phyloP scores from a whole-genome alignment of 1,284 basidiomycete genomes.

The Fomes fomentarius region DNA sequence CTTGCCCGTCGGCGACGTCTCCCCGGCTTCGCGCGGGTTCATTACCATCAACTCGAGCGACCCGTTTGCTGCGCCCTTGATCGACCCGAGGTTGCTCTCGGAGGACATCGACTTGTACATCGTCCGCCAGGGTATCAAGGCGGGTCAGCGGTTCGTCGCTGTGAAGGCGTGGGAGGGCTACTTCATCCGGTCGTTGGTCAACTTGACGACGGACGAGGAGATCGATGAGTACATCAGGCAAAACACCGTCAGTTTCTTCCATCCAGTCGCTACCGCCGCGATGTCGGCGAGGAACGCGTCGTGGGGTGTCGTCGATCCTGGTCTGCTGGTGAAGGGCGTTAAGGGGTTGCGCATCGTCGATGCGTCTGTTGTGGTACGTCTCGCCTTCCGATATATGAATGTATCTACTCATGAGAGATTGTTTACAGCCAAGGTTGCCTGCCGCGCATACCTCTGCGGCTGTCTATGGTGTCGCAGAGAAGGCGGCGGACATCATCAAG shows the following conservation, averaged over 20 bases:
- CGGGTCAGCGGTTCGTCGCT: conserved; percentile 33
- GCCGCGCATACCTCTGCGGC: conserved; percentile 3
- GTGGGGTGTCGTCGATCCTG: conserved; percentile 24
- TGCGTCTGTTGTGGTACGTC: background rate
- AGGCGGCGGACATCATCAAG: conserved; percentile 5
- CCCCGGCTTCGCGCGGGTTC: conserved; percentile 26
- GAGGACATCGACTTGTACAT: conserved; percentile 41
- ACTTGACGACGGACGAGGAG: conserved; percentile 22
- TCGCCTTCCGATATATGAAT: background rate
- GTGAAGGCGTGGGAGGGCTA: conserved; percentile 40
- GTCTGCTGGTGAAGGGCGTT: conserved; percentile 24
- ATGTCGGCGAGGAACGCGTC: conserved; percentile 21
- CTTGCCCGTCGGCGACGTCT: conserved; percentile 25
- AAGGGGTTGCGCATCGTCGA: conserved; percentile 24
- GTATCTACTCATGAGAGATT: background rate
- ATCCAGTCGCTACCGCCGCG: conserved; percentile 18
- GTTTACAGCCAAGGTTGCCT: conserved; percentile 1
- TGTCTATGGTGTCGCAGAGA: conserved; percentile 4
- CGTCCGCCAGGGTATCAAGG: conserved; percentile 37
- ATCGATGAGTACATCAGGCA: conserved; percentile 12
- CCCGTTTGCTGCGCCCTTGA: conserved; percentile 42
- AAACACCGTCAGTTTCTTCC: conserved; percentile 1
- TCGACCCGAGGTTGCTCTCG: conserved; percentile 40
- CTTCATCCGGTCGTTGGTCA: conserved; percentile 28
- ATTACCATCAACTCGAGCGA: conserved; percentile 29